These are phyloP conservation scores for Beta corolliflora DNA, from an alignment of 179 eudicot genomes.

Conservation along the genomic window DNA sequence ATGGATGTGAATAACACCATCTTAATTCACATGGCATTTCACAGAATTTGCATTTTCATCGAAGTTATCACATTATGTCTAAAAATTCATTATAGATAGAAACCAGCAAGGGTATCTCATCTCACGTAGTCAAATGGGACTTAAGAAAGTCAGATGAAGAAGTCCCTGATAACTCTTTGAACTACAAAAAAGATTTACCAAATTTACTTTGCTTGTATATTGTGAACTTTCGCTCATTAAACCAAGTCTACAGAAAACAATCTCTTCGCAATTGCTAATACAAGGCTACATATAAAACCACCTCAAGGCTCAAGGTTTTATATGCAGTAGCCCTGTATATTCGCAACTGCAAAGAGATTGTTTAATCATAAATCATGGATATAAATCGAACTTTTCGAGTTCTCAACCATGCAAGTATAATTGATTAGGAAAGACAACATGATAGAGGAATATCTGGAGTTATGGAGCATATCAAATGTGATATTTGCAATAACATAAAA, in stretches of 20 bases:
- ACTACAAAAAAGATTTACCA: background rate
- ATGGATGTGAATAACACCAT: background rate
- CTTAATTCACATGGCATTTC: background rate
- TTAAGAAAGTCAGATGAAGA: background rate
- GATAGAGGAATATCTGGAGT: background rate
- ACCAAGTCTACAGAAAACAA: background rate
- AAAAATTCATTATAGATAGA: background rate
- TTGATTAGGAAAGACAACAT: background rate
- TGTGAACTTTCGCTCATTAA: background rate
- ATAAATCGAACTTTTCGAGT: background rate
- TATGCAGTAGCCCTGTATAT: background rate
- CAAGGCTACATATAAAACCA: background rate
- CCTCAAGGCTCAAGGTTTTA: background rate
- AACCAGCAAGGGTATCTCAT: background rate
- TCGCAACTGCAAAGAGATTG: background rate
- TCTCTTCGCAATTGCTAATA: background rate
- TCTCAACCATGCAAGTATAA: background rate
- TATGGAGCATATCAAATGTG: background rate
- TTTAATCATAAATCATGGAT: background rate
- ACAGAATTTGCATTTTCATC: background rate
- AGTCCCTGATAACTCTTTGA: background rate
- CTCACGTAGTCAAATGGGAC: background rate
- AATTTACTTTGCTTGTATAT: background rate
- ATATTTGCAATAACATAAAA: background rate
- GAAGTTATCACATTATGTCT: background rate